Evolutionary conservation across 2,329 filamentous ascomycete genomes (phyloP).

Genomic region (Colletotrichum sp.): DNA sequence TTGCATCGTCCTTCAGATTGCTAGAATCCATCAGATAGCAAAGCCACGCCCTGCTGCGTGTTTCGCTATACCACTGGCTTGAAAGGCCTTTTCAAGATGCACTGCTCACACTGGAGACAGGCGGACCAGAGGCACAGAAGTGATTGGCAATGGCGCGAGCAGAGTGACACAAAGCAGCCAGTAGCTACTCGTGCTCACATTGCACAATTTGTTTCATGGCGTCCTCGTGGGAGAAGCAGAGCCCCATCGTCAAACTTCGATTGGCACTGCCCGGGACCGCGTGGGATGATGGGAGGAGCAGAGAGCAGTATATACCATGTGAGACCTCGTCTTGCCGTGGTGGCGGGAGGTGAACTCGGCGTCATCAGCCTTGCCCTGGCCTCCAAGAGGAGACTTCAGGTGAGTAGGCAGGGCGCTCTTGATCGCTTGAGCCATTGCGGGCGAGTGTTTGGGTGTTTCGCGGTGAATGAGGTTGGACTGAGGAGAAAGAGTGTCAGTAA

Average conservation of each 20-base stretch:
- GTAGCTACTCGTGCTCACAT: not conserved
- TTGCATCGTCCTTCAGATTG: not conserved
- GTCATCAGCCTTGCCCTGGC: constrained; percentile 45
- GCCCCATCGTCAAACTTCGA: not conserved
- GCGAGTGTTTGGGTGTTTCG: constrained; percentile 4
- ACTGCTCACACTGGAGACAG: not conserved
- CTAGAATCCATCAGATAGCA: not conserved
- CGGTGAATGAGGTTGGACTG: constrained; percentile 4
- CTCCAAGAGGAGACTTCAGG: constrained; percentile 64
- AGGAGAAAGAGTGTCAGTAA: not conserved
- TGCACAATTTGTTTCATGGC: not conserved
- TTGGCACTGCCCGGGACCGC: not conserved
- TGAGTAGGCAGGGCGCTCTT: constrained; percentile 84
- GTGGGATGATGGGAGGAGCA: not conserved
- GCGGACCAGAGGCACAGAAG: not conserved
- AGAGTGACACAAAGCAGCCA: not conserved
- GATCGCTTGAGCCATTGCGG: constrained; percentile 70
- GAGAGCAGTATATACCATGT: constrained; percentile 70
- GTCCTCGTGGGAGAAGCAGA: not conserved
- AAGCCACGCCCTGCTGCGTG: not conserved
- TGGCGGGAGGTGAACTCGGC: constrained; percentile 66
- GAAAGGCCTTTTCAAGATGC: not conserved
- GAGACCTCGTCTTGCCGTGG: constrained; percentile 84
- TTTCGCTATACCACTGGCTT: not conserved
- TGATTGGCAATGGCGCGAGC: not conserved